phyloP scores from a whole-genome alignment of 2,329 filamentous ascomycete genomes.

The Fusarium bactridioides region DNA sequence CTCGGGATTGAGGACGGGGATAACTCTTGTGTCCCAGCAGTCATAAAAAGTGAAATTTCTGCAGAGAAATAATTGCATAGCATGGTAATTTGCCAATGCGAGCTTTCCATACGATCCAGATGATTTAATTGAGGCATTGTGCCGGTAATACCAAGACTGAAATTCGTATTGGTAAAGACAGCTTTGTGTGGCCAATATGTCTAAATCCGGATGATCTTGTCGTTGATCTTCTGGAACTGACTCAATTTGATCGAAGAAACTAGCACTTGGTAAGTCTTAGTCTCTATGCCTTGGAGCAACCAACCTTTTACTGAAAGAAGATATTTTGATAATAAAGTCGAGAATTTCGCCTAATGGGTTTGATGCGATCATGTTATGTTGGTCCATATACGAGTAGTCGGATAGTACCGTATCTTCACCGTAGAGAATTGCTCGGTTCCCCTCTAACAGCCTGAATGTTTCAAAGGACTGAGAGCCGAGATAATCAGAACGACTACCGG shows the following conservation, averaged over 20 bases:
- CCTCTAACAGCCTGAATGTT: conserved; percentile 35
- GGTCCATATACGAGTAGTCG: not conserved
- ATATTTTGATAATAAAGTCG: conserved; percentile 14
- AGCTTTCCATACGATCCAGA: not conserved
- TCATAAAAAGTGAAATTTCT: conserved; percentile 38
- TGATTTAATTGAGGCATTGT: not conserved
- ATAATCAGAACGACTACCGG: not conserved
- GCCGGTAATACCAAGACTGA: not conserved
- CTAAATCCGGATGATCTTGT: not conserved
- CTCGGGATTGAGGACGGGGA: conserved; percentile 2
- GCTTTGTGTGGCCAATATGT: conserved; percentile 9
- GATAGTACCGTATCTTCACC: conserved; percentile 35
- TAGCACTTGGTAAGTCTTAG: not conserved
- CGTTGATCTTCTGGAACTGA: not conserved
- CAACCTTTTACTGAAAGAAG: conserved; percentile 35
- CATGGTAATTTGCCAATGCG: conserved; percentile 19
- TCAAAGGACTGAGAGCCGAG: conserved; percentile 27
- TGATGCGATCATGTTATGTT: fast-evolving
- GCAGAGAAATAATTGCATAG: conserved; percentile 32
- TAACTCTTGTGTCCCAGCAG: conserved; percentile 15
- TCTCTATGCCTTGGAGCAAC: fast-evolving
- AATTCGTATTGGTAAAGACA: conserved; percentile 6
- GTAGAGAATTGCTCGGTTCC: conserved; percentile 38
- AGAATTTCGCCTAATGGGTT: not conserved
- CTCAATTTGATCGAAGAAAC: conserved; percentile 34